Base-by-base conservation (phyloP, 1,284 basidiomycete species). In the Fereydounia khargensis region DNA sequence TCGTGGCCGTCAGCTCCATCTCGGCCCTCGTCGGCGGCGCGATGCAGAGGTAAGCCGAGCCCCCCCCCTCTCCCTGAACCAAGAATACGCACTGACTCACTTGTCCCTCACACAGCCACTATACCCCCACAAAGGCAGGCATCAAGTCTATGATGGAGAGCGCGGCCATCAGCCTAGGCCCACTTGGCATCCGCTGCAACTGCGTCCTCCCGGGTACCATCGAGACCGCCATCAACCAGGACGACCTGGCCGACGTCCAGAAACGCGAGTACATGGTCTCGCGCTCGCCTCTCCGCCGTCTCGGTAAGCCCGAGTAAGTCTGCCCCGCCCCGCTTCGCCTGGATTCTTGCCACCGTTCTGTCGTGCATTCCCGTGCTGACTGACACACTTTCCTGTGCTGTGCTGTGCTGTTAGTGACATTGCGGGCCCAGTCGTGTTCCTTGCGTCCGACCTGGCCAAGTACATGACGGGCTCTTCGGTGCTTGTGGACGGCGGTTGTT, bases 101-200 rank as follows among this genome's bases (percentile, higher is more conserved):
- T 13, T 19, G 28, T 22, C 17, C 20, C 28, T 31, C 5, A 16
- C 19, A 11, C 17, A 52, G 83, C 35, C 86, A 88, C 70, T 89
- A 89, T 68, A 87, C 86, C 0, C 87, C 87, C 1, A 89, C 87
- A 2, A 88, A 89, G 70, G 87, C 87, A 0, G 87, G 85, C 0
- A 82, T 89, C 52, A 81, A 87, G 44, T 86, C 85, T 23, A 49
- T 90, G 51, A 90, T 89, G 87, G 86, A 89, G 76, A 86, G 85
- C 59, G 86, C 85, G 57, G 86, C 87, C 0, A 83, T 88, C 37
- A 86, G 87, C 0, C 78, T 89, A 13, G 86, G 86, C 11, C 84
- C 85, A 47, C 82, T 86, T 70, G 83, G 83, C 38, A 89, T 89
- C 57, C 80, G 87, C 18, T 87, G 86, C 52, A 80, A 80, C 46